Evolutionary conservation across 2,329 filamentous ascomycete genomes (phyloP), one percentile per base, ranked within the genome.

Genomic region (Colletotrichum orchidophilum): DNA sequence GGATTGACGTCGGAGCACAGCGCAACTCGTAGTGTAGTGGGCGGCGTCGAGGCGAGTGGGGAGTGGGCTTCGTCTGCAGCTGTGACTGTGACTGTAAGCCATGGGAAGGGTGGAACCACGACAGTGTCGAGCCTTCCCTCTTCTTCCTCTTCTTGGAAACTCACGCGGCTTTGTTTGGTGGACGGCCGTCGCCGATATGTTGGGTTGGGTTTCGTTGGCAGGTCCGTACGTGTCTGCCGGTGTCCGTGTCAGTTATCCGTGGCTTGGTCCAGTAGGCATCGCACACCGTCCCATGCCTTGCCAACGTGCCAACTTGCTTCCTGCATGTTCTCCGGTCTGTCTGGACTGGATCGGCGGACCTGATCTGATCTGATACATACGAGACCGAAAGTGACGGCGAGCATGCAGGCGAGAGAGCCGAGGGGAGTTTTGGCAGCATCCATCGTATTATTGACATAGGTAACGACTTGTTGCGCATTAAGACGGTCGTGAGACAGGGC

Each of bases 351-450:
- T 68, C 64, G 53, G 24, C 64, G 52, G 49, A 13, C 64, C 58
- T 68, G 64, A 63, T 68, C 68, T 71, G 64, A 63, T 62, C 46
- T 68, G 64, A 63, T 62, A 52, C 52, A 59, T 53, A 57, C 29
- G 39, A 63, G 58, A 29, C 58, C 68, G 64, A 68, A 26, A 68
- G 68, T 63, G 26, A 54, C 53, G 42, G 64, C 57, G 64, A 71
- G 53, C 21, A 54, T 62, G 64, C 12, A 27, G 55, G 46, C 69
- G 69, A 69, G 49, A 3, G 21, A 29, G 5, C 24, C 39, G 27
- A 39, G 24, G 18, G 6, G 21, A 21, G 46, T 11, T 33, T 21
- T 46, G 21, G 21, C 26, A 64, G 63, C 42, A 54, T 12, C 27
- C 50, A 46, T 46, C 7, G n/a, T 21, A 13, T 21, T 15, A 26